Evolutionary conservation across 1,284 basidiomycete species (phyloP).

Genomic region (Mycena sp.): DNA sequence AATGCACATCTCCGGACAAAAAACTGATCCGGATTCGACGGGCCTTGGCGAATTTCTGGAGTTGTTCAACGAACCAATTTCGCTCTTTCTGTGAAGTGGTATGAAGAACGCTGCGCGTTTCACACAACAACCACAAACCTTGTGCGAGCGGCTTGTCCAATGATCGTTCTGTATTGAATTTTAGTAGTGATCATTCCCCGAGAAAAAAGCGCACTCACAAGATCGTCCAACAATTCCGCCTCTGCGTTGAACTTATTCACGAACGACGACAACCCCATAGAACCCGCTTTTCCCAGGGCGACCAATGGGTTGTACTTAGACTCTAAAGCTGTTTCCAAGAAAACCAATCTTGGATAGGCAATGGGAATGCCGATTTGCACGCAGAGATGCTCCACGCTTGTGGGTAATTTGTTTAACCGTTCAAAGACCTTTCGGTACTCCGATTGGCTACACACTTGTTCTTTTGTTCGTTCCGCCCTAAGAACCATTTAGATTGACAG

Average conservation of each 20-base stretch:
- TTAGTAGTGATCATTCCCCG: neutral
- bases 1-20: slow-evolving; percentile 93
- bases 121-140: slow-evolving; percentile 53
- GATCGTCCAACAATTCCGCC: slow-evolving; percentile 91
- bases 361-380: slow-evolving; percentile 85
- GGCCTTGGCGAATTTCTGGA: slow-evolving; percentile 74
- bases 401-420: slow-evolving; percentile 66
- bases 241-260: slow-evolving; percentile 94
- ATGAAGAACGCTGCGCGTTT: neutral
- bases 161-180: slow-evolving; percentile 77
- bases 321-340: slow-evolving; percentile 81
- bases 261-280: slow-evolving; percentile 78
- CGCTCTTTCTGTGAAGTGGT: slow-evolving; percentile 74
- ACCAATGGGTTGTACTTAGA: slow-evolving; percentile 87
- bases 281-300: slow-evolving; percentile 70
- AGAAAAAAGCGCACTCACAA: slow-evolving; percentile 55
- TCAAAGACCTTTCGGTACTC: slow-evolving; percentile 82
- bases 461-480: slow-evolving; percentile 89
- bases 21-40: slow-evolving; percentile 81
- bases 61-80: slow-evolving; percentile 86
- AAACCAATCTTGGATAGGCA: slow-evolving; percentile 94
- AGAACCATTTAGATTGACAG: slow-evolving; percentile 4
- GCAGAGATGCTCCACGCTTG: slow-evolving; percentile 80
- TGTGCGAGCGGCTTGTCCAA: slow-evolving; percentile 87
- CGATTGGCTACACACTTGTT: slow-evolving; percentile 77